Conservation (phyloP, 306 rosid genomes). For the Rosa chinensis region DNA sequence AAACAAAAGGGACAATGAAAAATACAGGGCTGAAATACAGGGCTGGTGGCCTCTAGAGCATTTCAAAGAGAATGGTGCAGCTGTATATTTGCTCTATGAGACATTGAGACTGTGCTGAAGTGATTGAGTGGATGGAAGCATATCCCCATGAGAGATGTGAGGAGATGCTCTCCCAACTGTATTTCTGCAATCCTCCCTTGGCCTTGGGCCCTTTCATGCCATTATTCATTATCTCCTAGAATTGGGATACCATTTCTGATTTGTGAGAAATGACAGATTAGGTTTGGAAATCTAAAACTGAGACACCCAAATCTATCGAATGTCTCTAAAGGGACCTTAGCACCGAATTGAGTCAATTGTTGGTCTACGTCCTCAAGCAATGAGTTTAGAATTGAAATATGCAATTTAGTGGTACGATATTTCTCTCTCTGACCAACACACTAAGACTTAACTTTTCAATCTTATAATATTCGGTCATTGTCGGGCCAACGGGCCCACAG, state of each 20-base stretch:
- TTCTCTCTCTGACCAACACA: no score
- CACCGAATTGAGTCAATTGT: neutral
- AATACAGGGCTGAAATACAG: neutral
- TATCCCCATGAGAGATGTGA: neutral
- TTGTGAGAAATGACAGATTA: neutral
- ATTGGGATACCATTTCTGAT: neutral
- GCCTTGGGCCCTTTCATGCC: neutral
- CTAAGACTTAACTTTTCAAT: no score
- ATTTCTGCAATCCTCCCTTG: neutral
- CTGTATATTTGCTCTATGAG: neutral
- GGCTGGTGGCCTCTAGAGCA: neutral
- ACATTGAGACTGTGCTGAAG: neutral
- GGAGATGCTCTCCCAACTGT: slow-evolving; percentile 3
- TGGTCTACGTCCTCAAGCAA: no score
- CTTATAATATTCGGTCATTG: no score
- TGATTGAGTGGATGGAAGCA: slow-evolving; percentile 13
- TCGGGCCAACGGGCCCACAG: no score
- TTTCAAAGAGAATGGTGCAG: neutral
- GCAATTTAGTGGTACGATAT: no score
- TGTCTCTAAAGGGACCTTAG: neutral
- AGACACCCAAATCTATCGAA: neutral
- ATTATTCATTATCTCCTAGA: neutral
- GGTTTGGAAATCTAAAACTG: neutral
- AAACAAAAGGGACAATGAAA: neutral
- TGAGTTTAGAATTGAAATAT: no score